phyloP scores from a whole-genome alignment of 2,329 filamentous ascomycete genomes.

The Xylariaceae sp. region DNA sequence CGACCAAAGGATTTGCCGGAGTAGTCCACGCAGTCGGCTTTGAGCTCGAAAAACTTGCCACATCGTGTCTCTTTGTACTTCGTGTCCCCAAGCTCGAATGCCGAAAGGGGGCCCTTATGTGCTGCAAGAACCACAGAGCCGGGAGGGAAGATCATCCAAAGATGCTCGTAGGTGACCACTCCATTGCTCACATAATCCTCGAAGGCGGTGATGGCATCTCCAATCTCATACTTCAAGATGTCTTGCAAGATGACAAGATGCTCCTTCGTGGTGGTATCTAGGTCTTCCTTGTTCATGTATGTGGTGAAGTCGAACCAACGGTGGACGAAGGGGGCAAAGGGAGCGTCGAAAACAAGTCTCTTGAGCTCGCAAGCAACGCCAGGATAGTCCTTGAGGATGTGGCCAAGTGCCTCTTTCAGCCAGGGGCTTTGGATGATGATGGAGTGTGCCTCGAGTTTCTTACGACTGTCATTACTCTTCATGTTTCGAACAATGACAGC shows the following conservation, averaged over 20 bases:
- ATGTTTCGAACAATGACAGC: constrained; percentile 57
- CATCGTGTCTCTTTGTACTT: constrained; percentile 38
- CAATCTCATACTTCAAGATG: constrained; percentile 48
- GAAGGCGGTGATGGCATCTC: constrained; percentile 45
- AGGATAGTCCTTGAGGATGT: constrained; percentile 55
- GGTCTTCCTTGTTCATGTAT: constrained; percentile 37
- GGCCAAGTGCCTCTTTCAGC: constrained; percentile 52
- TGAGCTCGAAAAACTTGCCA: constrained; percentile 37
- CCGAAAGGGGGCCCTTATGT: constrained; percentile 36
- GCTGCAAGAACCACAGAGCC: constrained; percentile 38
- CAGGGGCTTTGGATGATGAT: constrained; percentile 61
- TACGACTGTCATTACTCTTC: constrained; percentile 54
- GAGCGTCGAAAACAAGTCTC: constrained; percentile 55
- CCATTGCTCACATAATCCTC: constrained; percentile 50
- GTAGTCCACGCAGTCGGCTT: constrained; percentile 44
- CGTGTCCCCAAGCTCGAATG: constrained; percentile 36
- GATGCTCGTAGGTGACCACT: constrained; percentile 49
- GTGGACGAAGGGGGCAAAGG: constrained; percentile 63
- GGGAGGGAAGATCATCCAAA: constrained; percentile 51
- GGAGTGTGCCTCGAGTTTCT: constrained; percentile 57
- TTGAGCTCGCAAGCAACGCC: constrained; percentile 56
- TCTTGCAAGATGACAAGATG: constrained; percentile 46
- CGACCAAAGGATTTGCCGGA: constrained; percentile 46
- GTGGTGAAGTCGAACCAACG: constrained; percentile 52
- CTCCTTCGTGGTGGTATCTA: constrained; percentile 41